Base-by-base conservation (phyloP, 106 monocot genomes). In the Acorus gramineus region DNA sequence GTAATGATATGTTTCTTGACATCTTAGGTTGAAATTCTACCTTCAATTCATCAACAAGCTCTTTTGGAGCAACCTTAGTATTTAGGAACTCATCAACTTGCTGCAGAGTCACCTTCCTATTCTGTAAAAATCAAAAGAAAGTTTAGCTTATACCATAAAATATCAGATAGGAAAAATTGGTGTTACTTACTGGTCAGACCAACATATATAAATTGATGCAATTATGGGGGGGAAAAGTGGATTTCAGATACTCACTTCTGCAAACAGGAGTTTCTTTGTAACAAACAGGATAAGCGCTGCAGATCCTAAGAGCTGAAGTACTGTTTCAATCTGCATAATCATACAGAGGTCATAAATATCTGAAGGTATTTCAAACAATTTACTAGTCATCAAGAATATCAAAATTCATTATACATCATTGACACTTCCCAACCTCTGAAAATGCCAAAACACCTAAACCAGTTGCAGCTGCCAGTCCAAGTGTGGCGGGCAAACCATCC, bases 1-100 rank as follows among this genome's bases (percentile, higher is more conserved):
- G 11, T 14, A 8, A 5, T n/a, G 3, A 5, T 13, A 5, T 2
- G 11, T 12, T 11, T 57, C 59, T 6, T 42, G 28, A 43, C 59
- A 43, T 7, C 42, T 60, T 60, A 44, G 44, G 11, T 4, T 4
- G 8, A 28, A 28, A 28, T 28, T 50, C 14, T 81, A 95, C 95
- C 87, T 95, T 90, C 67, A 95, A 82, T 62, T 95, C 95, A 64
- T 80, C 85, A 79, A 68, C 80, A 74, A 95, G 84, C 64, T 95
- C 95, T 73, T 87, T 79, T 13, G 95, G 90, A 74, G 95, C 90
- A 72, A 95, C 82, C 69, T 90, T 90, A 3, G 82, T 95, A 72
- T 77, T 90, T 49, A 95, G 82, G 72, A 90, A 90, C 65, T 95
- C 90, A 60, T 85, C 82, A 53, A 85, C 46, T 72, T 95, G 90